Percentiles rank a stretch among this genome's conserved stretches.
Evolutionary conservation across 108 stramenopile genomes (phyloP).

Genomic region (Fragilaria radians): DNA sequence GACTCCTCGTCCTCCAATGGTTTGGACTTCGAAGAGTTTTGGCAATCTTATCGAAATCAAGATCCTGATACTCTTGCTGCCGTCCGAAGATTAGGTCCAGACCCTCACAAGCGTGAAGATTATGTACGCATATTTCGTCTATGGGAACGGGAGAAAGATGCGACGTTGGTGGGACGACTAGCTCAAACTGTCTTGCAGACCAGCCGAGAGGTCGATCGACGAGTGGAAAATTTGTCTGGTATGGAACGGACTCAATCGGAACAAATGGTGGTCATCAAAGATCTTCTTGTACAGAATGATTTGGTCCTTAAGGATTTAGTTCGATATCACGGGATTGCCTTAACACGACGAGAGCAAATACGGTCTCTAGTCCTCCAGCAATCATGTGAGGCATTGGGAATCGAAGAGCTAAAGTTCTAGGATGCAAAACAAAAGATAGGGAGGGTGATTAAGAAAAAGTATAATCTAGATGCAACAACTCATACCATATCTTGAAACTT

Average conservation of each 20-base stretch:
- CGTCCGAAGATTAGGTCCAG: slow-evolving; percentile 8
- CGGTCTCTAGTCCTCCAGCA: slow-evolving; percentile 46
- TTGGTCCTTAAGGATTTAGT: slow-evolving; percentile 42
- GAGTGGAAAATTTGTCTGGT: slow-evolving; percentile 58
- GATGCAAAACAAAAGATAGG: too few relatives aligned
- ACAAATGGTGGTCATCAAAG: slow-evolving; percentile 63
- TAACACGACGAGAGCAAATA: slow-evolving; percentile 40
- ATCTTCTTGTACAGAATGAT: slow-evolving; percentile 52
- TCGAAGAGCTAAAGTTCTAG: slow-evolving; percentile 41
- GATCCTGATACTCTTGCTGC: slow-evolving; percentile 32
- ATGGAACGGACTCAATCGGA: slow-evolving; percentile 61
- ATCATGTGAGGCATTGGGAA: slow-evolving; percentile 64
- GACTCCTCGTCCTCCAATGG: slow-evolving; percentile 15
- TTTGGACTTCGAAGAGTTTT: slow-evolving; percentile 54
- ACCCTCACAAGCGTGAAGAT: slow-evolving; percentile 49
- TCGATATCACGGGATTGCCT: slow-evolving; percentile 34
- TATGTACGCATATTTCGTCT: slow-evolving; percentile 41
- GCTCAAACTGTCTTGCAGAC: slow-evolving; percentile 60
- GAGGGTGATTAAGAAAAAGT: too few relatives aligned
- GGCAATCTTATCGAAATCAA: slow-evolving; percentile 31
- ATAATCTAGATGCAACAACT: too few relatives aligned
- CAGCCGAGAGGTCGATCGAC: slow-evolving; percentile 60
- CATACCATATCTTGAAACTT: too few relatives aligned
- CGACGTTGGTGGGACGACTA: slow-evolving; percentile 36
- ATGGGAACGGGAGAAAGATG: slow-evolving; percentile 56